Conservation (phyloP, 2,329 filamentous ascomycete genomes). For the Botrytis porri region DNA sequence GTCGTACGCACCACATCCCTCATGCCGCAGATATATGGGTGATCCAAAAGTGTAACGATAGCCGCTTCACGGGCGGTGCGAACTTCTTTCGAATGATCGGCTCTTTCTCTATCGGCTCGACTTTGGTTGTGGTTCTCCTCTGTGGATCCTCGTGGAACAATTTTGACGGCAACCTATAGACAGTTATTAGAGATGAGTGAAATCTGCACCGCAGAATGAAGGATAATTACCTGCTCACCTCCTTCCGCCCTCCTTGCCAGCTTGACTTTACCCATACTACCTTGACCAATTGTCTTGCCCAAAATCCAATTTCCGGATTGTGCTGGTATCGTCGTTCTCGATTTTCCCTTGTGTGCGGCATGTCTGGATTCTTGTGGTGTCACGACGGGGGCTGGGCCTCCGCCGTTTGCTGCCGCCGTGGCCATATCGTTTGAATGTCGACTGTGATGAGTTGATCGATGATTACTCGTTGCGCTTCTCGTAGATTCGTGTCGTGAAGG, state of each 20-base stretch:
- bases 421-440: conserved; percentile 45
- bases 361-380: conserved; percentile 48
- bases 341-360: conserved; percentile 50
- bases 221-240: conserved; percentile 72
- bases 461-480: conserved; percentile 42
- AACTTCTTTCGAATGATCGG: conserved; percentile 95
- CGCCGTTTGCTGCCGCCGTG: conserved; percentile 52
- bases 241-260: conserved; percentile 86
- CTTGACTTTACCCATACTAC: conserved; percentile 99
- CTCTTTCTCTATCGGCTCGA: conserved; percentile 74
- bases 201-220: not conserved
- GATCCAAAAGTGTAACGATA: conserved; percentile 89
- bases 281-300: conserved; percentile 94
- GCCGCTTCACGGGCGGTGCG: conserved; percentile 92
- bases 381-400: conserved; percentile 50
- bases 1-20: conserved; percentile 93
- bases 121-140: conserved; percentile 70
- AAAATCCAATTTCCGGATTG: conserved; percentile 91
- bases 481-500: conserved; percentile 32
- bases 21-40: conserved; percentile 94
- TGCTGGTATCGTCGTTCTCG: conserved; percentile 81
- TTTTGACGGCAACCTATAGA: conserved; percentile 86
- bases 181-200: conserved; percentile 25
- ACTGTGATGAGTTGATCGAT: conserved; percentile 38
- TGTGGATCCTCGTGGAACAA: conserved; percentile 84